These are phyloP conservation scores for Sextonia rubra DNA, from an alignment of 164 flowering plant genomes.

Conservation along the genomic window DNA sequence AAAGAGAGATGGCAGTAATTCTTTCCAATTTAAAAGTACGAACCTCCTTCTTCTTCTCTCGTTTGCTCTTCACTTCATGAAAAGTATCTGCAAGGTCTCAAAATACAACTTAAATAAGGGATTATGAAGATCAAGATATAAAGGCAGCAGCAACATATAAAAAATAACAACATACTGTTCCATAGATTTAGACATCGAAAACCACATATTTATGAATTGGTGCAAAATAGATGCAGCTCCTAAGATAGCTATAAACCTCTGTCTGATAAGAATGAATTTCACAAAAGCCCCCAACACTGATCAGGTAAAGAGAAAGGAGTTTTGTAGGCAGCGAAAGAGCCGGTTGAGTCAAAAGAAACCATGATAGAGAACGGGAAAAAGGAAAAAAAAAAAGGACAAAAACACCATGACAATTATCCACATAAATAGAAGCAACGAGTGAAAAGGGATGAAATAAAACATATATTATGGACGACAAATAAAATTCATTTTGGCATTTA, in stretches of 20 bases:
- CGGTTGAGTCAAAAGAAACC: neutral
- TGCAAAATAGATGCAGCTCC: neutral
- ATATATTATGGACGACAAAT: too few species aligned
- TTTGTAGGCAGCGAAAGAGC: neutral
- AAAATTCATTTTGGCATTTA: too few species aligned
- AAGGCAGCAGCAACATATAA: neutral
- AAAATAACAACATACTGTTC: neutral
- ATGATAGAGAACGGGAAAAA: neutral
- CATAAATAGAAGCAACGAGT: neutral
- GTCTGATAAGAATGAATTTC: neutral
- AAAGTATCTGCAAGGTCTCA: slow-evolving; percentile 66
- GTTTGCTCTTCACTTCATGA: slow-evolving; percentile 96
- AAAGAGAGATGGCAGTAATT: too few species aligned
- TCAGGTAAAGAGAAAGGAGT: neutral
- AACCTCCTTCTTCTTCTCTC: slow-evolving; percentile 98
- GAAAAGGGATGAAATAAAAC: neutral
- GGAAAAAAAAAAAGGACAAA: neutral
- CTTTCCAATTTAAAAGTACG: slow-evolving; percentile 8
- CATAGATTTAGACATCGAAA: neutral
- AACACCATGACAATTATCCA: neutral
- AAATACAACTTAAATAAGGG: slow-evolving; percentile 7
- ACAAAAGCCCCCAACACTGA: neutral
- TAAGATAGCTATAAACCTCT: neutral
- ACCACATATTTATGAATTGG: neutral
- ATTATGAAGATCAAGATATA: neutral